Conservation (phyloP, 2,329 filamentous ascomycete species). For the Penicillium sp. region DNA sequence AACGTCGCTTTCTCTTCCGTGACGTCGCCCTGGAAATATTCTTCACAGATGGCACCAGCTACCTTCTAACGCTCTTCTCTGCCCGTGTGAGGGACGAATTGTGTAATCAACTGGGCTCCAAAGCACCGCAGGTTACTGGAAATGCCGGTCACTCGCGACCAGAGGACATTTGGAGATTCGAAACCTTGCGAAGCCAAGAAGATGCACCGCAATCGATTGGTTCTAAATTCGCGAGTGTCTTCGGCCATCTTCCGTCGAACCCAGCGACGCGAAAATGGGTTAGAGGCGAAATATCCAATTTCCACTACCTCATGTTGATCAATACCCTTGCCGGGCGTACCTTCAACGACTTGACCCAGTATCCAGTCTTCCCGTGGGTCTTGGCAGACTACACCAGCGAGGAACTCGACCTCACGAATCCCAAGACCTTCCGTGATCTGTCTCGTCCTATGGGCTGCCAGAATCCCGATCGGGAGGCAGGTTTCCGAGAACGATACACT, state of each 20-base stretch:
- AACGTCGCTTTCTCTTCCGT: slow-evolving; percentile 90
- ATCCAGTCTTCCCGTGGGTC: slow-evolving; percentile 97
- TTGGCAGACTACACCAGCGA: slow-evolving; percentile 94
- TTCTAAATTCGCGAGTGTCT: slow-evolving; percentile 88
- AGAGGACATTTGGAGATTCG: slow-evolving; percentile 90
- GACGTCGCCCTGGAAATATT: slow-evolving; percentile 98
- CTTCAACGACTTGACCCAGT: slow-evolving; percentile 97
- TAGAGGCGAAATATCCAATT: slow-evolving; percentile 94
- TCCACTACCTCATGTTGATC: slow-evolving; percentile 97
- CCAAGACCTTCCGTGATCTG: slow-evolving; percentile 83
- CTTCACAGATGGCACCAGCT: slow-evolving; percentile 95
- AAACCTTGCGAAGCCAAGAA: slow-evolving; percentile 73
- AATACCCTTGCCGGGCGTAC: slow-evolving; percentile 97
- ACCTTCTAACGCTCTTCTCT: slow-evolving; percentile 83
- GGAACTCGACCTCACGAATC: slow-evolving; percentile 83
- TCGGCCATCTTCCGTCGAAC: slow-evolving; percentile 80
- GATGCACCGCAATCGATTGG: slow-evolving; percentile 71
- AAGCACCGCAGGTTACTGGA: slow-evolving; percentile 79
- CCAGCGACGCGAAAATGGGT: slow-evolving; percentile 89
- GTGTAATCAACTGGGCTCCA: slow-evolving; percentile 72
- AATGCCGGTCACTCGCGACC: slow-evolving; percentile 71
- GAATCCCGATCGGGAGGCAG: slow-evolving; percentile 71
- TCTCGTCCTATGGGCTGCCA: slow-evolving; percentile 97
- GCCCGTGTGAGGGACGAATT: slow-evolving; percentile 76
- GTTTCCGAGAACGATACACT: slow-evolving; percentile 82